phyloP scores from a whole-genome alignment of 805 yeast species.

The Saccharomycopsis sp. region DNA sequence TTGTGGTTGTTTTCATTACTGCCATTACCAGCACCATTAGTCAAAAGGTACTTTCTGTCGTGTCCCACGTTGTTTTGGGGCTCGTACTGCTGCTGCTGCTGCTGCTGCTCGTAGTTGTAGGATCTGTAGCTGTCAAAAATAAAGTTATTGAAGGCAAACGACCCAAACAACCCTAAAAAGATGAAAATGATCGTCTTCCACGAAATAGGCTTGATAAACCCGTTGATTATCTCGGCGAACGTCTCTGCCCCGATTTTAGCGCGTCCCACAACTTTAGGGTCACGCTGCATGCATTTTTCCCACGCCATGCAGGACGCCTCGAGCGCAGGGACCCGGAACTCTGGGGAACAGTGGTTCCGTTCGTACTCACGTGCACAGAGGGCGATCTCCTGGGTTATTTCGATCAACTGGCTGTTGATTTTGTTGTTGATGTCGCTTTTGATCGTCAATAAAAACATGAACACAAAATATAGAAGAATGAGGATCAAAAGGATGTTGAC shows the following conservation, averaged over 20 bases:
- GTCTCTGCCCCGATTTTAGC: conserved; percentile 76
- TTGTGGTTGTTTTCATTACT: neutral
- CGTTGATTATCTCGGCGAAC: conserved; percentile 73
- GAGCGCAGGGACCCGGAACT: conserved; percentile 63
- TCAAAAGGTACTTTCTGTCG: neutral
- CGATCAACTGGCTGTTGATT: conserved; percentile 54
- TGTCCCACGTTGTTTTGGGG: neutral
- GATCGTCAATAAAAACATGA: conserved; percentile 48
- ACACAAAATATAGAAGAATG: conserved; percentile 44
- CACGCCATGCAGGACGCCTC: conserved; percentile 64
- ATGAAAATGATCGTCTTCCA: conserved; percentile 58
- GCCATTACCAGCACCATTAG: neutral
- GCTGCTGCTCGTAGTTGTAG: conserved; percentile 1
- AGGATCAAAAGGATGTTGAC: conserved; percentile 50
- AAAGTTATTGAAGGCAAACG: conserved; percentile 14
- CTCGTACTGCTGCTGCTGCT: conserved; percentile 3
- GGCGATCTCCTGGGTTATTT: conserved; percentile 56
- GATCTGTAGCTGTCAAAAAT: conserved; percentile 27
- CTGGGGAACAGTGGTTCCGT: conserved; percentile 65
- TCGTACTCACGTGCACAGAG: conserved; percentile 63
- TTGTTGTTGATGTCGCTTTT: conserved; percentile 65
- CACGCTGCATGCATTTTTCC: conserved; percentile 78
- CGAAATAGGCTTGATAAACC: conserved; percentile 64
- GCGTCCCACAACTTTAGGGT: conserved; percentile 59
- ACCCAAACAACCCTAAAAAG: conserved; percentile 40